Base-by-base conservation (phyloP, 768 basidiomycete species). In the Amanita thiersii region DNA sequence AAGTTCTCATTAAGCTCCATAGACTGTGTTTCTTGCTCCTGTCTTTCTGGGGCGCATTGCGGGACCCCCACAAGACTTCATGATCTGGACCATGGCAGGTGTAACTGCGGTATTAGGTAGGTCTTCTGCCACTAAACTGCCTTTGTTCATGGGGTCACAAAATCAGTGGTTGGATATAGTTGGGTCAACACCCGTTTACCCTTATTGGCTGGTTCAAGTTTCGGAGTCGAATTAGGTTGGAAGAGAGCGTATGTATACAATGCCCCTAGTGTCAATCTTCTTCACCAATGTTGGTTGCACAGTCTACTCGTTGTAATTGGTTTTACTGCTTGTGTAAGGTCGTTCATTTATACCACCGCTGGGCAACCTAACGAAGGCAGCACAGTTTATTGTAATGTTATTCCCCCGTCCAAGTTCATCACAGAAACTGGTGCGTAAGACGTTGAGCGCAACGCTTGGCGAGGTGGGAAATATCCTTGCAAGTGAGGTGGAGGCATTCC, bases 301-400 rank as follows among this genome's bases (percentile, higher is more conserved):
- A 70, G 69, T 18, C 48, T 70, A 19, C 59, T 71, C 14, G 66
- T 71, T 40, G 61, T 67, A 23, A 64, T 67, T 39, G 69, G 69
- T 2, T 71, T 70, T 23, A 57, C 61, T n/a, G 66, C 66, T 19
- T 61, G 58, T 11, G 68, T 70, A 44, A 26, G 64, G 54, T 11
- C 15, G 21, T 15, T n/a, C 36, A 21, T 37, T 9, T 6, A n/a
- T 10, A 1, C 24, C 4, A 15, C 34, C 12, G 17, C 3, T 19
- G 4, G 6, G 20, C 38, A 30, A 26, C 34, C 30, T 40, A 18
- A 33, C 17, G 36, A 19, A 3, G 28, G 20, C 3, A 7, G 25
- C n/a, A 18, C 38, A 68, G 66, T 65, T 64, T 39, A 61, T 71
- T 21, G 61, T 68, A 8, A 71, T 71, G 69, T 48, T 71, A 37